Percentiles rank a stretch among this genome's conserved stretches.
Evolutionary conservation across 2,329 filamentous ascomycete species (phyloP).

Genomic region (Pleomassaria siparia): DNA sequence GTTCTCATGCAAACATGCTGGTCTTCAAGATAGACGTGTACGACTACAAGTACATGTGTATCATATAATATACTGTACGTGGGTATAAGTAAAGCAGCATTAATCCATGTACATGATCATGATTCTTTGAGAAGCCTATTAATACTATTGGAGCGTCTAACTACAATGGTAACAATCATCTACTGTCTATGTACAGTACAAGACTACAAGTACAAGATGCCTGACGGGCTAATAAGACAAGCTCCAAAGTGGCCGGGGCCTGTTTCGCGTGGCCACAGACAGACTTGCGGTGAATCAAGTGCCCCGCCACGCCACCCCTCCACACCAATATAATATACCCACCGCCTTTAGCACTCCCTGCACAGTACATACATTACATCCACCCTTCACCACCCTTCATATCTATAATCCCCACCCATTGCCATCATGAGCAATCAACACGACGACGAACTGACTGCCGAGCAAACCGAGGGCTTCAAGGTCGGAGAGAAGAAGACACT

Average conservation of each 20-base stretch:
- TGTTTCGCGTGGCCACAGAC: not conserved
- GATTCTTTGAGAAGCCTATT: too few relatives aligned
- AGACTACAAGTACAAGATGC: not conserved
- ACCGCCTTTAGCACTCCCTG: not conserved
- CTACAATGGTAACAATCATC: too few relatives aligned
- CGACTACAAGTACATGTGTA: too few relatives aligned
- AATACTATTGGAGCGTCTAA: too few relatives aligned
- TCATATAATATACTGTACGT: too few relatives aligned
- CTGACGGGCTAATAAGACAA: not conserved
- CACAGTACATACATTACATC: not conserved
- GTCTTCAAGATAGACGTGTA: too few relatives aligned
- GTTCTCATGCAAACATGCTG: too few relatives aligned
- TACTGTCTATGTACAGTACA: too few relatives aligned
- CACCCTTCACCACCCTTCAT: not conserved
- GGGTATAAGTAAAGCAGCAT: too few relatives aligned
- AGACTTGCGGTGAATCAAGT: conserved; percentile 13
- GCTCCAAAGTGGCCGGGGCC: not conserved
- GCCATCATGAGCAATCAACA: conserved; percentile 39
- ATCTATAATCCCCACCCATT: conserved; percentile 8
- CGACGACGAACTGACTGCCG: conserved; percentile 80
- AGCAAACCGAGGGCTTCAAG: conserved; percentile 95
- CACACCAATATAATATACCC: not conserved
- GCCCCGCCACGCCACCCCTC: conserved; percentile 10
- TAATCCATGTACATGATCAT: too few relatives aligned
- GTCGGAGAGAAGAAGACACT: conserved; percentile 98